Evolutionary conservation across 2,329 filamentous ascomycete species (phyloP).

Genomic region (Fusarium siculi): DNA sequence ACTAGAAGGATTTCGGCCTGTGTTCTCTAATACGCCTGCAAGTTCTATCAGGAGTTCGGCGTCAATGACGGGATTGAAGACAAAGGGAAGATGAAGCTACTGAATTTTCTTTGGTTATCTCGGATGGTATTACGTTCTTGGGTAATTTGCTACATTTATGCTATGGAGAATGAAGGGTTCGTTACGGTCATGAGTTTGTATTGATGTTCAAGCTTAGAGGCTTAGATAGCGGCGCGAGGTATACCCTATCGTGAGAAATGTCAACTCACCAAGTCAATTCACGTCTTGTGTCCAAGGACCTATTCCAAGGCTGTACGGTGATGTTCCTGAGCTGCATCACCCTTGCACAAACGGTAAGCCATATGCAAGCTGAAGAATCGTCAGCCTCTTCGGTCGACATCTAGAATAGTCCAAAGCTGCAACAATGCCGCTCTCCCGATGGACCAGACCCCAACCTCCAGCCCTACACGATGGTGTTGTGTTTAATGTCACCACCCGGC

Average conservation of each 20-base stretch:
- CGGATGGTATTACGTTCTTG: fast-evolving
- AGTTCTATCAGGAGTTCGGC: slow-evolving; percentile 37
- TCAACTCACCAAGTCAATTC: background rate
- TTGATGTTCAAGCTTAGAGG: background rate
- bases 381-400: background rate
- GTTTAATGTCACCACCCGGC: background rate
- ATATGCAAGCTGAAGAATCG: fast-evolving
- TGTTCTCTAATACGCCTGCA: slow-evolving; percentile 6
- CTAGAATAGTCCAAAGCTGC: background rate
- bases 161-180: background rate
- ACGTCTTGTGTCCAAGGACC: fast-evolving
- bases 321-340: fast-evolving
- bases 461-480: too few species aligned
- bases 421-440: fast-evolving
- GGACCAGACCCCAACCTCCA: background rate
- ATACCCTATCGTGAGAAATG: slow-evolving; percentile 7
- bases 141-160: background rate
- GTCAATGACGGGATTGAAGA: slow-evolving; percentile 26
- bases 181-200: background rate
- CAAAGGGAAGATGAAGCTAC: background rate
- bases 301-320: background rate
- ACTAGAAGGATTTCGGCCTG: slow-evolving; percentile 2
- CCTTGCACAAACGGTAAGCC: background rate
- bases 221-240: background rate
- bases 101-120: background rate